phyloP scores from a whole-genome alignment of 345 rosid genomes.

The Dimocarpus longan region DNA sequence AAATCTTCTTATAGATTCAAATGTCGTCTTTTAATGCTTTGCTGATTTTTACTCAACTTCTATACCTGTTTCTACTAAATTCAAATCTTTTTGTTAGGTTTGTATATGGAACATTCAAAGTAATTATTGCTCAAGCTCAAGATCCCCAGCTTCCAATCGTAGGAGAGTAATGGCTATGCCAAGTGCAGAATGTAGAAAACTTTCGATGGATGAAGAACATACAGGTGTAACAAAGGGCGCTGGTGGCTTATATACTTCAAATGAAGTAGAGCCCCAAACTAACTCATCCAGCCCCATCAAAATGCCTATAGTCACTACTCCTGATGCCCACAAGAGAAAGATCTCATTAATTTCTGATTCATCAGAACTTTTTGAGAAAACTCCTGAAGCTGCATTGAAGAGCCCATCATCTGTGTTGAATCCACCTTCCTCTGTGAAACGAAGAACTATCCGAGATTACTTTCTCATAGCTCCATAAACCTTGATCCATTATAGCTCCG shows the following conservation, averaged over 20 bases:
- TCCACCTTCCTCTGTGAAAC: slow-evolving; percentile 83
- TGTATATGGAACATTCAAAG: slow-evolving; percentile 72
- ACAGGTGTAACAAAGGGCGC: slow-evolving; percentile 30
- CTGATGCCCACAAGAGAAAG: slow-evolving; percentile 52
- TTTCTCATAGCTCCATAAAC: slow-evolving; percentile 52
- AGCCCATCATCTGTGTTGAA: slow-evolving; percentile 89
- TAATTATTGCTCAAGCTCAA: slow-evolving; percentile 38
- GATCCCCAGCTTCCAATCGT: slow-evolving; percentile 52
- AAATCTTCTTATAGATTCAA: background rate
- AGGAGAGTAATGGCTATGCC: slow-evolving; percentile 78
- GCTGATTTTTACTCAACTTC: background rate
- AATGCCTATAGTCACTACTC: slow-evolving; percentile 45
- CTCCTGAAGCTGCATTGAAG: slow-evolving; percentile 54
- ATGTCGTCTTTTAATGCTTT: background rate
- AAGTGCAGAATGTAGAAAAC: slow-evolving; percentile 41
- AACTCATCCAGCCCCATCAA: slow-evolving; percentile 25
- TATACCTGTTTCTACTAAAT: background rate
- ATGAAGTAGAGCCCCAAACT: slow-evolving; percentile 27
- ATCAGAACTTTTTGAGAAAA: slow-evolving; percentile 42
- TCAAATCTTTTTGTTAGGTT: slow-evolving; percentile 40
- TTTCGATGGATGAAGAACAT: slow-evolving; percentile 40
- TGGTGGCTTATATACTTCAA: slow-evolving; percentile 23
- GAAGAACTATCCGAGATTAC: slow-evolving; percentile 88
- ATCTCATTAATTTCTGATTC: slow-evolving; percentile 28
- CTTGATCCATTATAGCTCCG: background rate